A percentile compares a stretch with the other conserved stretches of the same genome.
These are phyloP conservation scores for Cynara cardunculus DNA, from an alignment of 129 eudicot species.

Conservation along the genomic window DNA sequence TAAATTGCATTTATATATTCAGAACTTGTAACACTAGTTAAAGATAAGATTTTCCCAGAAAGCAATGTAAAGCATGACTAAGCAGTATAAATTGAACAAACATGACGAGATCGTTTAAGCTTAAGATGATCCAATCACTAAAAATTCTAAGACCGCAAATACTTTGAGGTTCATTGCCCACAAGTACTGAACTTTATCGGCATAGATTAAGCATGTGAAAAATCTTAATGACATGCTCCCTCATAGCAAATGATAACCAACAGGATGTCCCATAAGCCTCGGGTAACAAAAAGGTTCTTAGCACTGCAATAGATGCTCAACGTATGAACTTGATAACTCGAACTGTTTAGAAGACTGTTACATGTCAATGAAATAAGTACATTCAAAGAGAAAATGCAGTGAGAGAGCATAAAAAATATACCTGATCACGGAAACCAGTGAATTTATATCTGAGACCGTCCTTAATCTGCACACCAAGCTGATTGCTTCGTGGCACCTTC, in stretches of 20 bases:
- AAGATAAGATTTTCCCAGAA: neutral
- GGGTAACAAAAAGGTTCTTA: too few species aligned
- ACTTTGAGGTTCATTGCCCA: neutral
- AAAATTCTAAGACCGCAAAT: neutral
- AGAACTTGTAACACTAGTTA: neutral
- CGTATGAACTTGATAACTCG: neutral
- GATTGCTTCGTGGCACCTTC: slow-evolving; percentile 93
- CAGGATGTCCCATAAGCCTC: too few species aligned
- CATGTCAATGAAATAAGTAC: neutral
- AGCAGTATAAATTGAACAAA: neutral
- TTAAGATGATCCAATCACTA: neutral
- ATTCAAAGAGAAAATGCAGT: neutral
- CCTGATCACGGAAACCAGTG: slow-evolving; percentile 94
- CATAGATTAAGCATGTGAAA: neutral
- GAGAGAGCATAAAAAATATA: neutral
- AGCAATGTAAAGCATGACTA: neutral
- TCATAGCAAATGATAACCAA: neutral
- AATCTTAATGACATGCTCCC: neutral
- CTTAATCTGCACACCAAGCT: slow-evolving; percentile 68
- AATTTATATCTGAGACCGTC: slow-evolving; percentile 90
- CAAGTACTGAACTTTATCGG: neutral
- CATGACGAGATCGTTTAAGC: neutral
- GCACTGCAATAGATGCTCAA: neutral
- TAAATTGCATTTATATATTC: neutral
- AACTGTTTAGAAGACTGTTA: neutral